Base-by-base conservation (phyloP, 176 grass and related monocot genomes). In the Calamus simplicifolius region DNA sequence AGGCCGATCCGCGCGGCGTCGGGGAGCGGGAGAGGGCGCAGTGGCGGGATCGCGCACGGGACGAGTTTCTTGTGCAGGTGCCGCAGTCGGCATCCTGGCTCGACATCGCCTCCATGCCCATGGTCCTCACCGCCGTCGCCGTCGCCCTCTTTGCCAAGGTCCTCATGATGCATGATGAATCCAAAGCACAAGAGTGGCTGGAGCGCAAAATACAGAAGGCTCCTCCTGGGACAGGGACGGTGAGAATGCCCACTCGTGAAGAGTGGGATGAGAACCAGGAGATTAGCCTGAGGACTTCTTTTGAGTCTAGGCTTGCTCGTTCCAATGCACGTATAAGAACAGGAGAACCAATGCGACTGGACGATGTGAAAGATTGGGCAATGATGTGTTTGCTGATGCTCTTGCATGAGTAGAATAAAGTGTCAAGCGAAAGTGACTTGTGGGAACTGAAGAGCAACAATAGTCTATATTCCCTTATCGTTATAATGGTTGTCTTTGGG, bases 181-280 rank as follows among this genome's bases (percentile, higher is more conserved):
- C 87, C 60, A 83, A 77, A 52, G 77, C 80, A 49, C 78, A 92
- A 81, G 88, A 98, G 77, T 82, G 87, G 52, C 35, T 86, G 68
- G 84, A 85, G 50, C 74, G 79, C n/a, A 92, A 89, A 72, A 92
- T 91, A 49, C 74, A 92, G 61, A 88, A 85, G 35, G 83, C 79
- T 18, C 84, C 89, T 55, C 72, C 76, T 55, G 93, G 78, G 51
- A 81, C 88, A 80, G 93, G 93, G 61, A 88, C 80, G 17, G 80
- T 92, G 27, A 87, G 93, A 76, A 98, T 92, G 93, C 84, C 92
- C 18, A 73, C 58, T 50, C 93, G 79, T 70, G 87, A 98, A 83
- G 93, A 92, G 76, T 92, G 93, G 87, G 93, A 98, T 61, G 84
- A 85, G 71, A 79, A 92, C 49, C 93, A 98, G 76, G 93, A 98